Evolutionary conservation across 2,329 filamentous ascomycete genomes (phyloP), one percentile per base, ranked within the genome.

Genomic region (Sporothrix dimorphospora): DNA sequence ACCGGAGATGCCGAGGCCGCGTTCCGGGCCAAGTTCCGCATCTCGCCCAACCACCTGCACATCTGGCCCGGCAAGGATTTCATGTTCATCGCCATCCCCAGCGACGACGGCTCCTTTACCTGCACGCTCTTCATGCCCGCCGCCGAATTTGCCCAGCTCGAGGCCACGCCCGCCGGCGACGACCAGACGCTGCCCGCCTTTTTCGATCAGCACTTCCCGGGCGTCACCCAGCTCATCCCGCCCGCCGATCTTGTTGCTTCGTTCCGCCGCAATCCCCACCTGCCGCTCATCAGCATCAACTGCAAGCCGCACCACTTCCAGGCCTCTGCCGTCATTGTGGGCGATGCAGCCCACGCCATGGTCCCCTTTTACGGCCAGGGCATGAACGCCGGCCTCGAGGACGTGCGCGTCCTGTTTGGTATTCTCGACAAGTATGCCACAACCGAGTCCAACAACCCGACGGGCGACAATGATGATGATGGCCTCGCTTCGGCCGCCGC

Each of bases 291-390:
- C 79, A 96, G 89, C 79, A 92, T 99, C 79, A 98, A 97, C 82
- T 98, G 94, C 83, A 88, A 88, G 21, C 96, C 96, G 0, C 93
- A 98, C 81, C 94, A 97, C 83, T 94, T 89, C 82, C 85, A 83
- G 67, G 89, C 89, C 30, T 92, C 90, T 0, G 94, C 88, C 42
- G 94, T 97, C 73, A 93, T 99, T 66, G 80, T 99, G 47, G 96
- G 96, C 72, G 96, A 99, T 79, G 94, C 96, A 8, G 94, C 96
- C 0, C 96, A 99, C 80, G 96, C 97, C 72, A 98, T 99, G 91
- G 94, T 99, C 0, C 96, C 96, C 0, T 99, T 99, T 81, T 99
- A 98, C 80, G 96, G 96, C 0, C 96, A 99, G 81, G 96, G 96
- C 49, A 97, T 99, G 90, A 99, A 99, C 78, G 92, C 96, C 0